Percentiles rank a stretch among this genome's conserved stretches.
These are phyloP conservation scores for Fusarium anguioides DNA, from an alignment of 2,329 filamentous ascomycete species.

Conservation along the genomic window DNA sequence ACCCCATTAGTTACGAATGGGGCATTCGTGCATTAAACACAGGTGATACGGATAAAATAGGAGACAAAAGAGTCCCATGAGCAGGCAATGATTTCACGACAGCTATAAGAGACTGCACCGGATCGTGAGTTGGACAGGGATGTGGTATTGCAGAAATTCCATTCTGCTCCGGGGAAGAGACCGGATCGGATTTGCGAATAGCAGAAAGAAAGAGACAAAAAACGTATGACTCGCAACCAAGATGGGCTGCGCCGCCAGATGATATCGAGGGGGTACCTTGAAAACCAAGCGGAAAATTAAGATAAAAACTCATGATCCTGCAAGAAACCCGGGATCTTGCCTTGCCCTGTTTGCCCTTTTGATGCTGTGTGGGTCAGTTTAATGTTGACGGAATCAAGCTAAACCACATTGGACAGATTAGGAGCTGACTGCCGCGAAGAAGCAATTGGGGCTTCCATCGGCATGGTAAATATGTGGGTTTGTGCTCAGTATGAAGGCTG, in stretches of 20 bases:
- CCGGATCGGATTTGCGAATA: slow-evolving; percentile 17
- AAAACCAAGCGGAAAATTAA: not conserved
- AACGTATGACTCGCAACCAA: slow-evolving; percentile 43
- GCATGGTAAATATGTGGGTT: slow-evolving; percentile 7
- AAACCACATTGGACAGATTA: slow-evolving; percentile 21
- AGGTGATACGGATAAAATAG: slow-evolving; percentile 1
- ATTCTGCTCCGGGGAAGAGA: slow-evolving; percentile 23
- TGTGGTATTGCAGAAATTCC: not conserved
- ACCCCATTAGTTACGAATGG: not conserved
- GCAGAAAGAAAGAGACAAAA: too few relatives aligned
- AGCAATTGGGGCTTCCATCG: slow-evolving; percentile 24
- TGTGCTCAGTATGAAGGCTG: not conserved
- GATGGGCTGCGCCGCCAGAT: slow-evolving; percentile 23
- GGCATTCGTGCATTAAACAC: not conserved
- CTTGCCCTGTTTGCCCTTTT: slow-evolving; percentile 4
- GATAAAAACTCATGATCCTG: slow-evolving; percentile 18
- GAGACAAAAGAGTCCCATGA: slow-evolving; percentile 5
- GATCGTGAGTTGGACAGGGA: slow-evolving; percentile 13
- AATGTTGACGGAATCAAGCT: slow-evolving; percentile 21
- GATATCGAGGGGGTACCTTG: slow-evolving; percentile 10
- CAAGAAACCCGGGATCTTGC: slow-evolving; percentile 13
- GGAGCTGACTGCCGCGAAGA: slow-evolving; percentile 24
- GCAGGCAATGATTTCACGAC: slow-evolving; percentile 26
- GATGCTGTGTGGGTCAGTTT: slow-evolving; percentile 19
- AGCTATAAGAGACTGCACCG: slow-evolving; percentile 12